These are phyloP conservation scores for Aspergillus fijiensis DNA, from an alignment of 2,329 filamentous ascomycete species.

Conservation along the genomic window DNA sequence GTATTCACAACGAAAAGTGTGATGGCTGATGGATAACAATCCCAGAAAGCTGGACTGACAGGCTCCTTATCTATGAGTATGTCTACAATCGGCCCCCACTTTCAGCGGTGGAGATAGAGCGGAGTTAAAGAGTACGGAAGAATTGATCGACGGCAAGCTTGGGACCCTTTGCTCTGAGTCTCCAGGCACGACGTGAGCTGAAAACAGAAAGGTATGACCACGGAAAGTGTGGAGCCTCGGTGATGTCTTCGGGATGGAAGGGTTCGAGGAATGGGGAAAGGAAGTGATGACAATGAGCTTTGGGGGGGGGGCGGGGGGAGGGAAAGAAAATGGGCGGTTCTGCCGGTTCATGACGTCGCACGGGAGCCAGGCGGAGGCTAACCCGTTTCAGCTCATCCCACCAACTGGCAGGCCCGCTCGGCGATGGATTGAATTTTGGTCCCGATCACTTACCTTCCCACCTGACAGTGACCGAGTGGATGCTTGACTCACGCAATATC, in stretches of 20 bases:
- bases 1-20: neutral
- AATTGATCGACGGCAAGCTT: neutral
- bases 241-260: neutral
- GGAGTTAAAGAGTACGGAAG: neutral
- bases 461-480: neutral
- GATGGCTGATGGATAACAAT: neutral
- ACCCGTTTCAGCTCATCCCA: neutral
- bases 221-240: neutral
- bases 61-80: slow-evolving; percentile 12
- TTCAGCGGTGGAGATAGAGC: neutral
- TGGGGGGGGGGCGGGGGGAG: neutral
- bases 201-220: neutral
- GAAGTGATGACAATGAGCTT: neutral
- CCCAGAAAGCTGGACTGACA: neutral
- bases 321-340: neutral
- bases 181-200: neutral
- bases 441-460: neutral
- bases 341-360: slow-evolving; percentile 2
- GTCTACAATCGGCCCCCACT: neutral
- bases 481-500: neutral
- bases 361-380: neutral
- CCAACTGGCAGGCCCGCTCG: slow-evolving; percentile 2
- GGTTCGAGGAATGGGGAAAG: neutral
- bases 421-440: neutral
- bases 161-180: neutral